Percentiles rank a stretch among this genome's conserved stretches.
These are phyloP conservation scores for Colletotrichum paranaense DNA, from an alignment of 2,329 filamentous ascomycete species.

Conservation along the genomic window DNA sequence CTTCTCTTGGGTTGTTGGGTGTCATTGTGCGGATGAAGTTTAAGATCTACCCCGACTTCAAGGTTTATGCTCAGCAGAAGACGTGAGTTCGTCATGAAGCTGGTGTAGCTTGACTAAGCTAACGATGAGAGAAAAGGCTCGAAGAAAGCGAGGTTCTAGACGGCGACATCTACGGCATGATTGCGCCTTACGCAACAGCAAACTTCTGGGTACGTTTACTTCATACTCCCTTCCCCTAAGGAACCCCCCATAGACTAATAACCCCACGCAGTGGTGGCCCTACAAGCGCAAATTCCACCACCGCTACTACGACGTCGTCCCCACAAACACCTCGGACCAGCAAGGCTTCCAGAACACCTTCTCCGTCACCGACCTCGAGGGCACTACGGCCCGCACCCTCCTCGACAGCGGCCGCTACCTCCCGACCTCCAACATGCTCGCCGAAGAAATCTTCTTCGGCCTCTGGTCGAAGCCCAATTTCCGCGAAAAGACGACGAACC, in stretches of 20 bases:
- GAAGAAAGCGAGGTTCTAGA: constrained; percentile 60
- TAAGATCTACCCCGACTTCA: constrained; percentile 61
- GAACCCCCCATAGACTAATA: background rate
- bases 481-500: constrained; percentile 60
- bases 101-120: constrained; percentile 1
- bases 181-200: constrained; percentile 61
- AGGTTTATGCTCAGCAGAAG: constrained; percentile 61
- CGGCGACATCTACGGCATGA: constrained; percentile 61
- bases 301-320: constrained; percentile 62
- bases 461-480: constrained; percentile 64
- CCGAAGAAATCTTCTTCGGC: constrained; percentile 61
- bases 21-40: constrained; percentile 61
- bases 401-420: constrained; percentile 60
- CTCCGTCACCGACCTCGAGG: constrained; percentile 58
- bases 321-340: constrained; percentile 51
- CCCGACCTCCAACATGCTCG: constrained; percentile 58
- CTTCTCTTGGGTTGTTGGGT: constrained; percentile 59
- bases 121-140: constrained; percentile 43
- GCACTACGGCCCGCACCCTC: constrained; percentile 50
- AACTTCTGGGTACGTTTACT: constrained; percentile 57
- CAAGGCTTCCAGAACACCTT: constrained; percentile 65
- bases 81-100: constrained; percentile 48
- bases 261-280: constrained; percentile 58
- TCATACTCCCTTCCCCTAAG: too few species aligned
- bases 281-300: constrained; percentile 62